Evolutionary conservation across 257 asterid genomes (phyloP).

Genomic region (Ilex aquifolium): DNA sequence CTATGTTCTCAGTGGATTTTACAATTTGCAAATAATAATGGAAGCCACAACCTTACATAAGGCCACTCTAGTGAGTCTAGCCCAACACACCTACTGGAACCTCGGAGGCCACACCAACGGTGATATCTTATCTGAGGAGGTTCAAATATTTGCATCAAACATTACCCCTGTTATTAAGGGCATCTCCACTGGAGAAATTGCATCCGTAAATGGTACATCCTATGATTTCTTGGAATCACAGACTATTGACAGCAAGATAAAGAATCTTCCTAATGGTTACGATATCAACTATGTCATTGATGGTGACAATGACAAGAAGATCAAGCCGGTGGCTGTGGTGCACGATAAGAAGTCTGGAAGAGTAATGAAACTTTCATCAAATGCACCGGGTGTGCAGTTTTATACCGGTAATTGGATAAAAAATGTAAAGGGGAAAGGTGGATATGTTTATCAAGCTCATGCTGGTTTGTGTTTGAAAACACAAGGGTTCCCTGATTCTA

Average conservation of each 20-base stretch:
- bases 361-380: slow-evolving; percentile 2
- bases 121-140: slow-evolving; percentile 13
- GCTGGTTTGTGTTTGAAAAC: slow-evolving; percentile 11
- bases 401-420: not conserved
- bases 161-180: slow-evolving; percentile 5
- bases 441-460: slow-evolving; percentile 6
- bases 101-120: slow-evolving; percentile 25
- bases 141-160: slow-evolving; percentile 19
- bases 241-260: slow-evolving; percentile 9
- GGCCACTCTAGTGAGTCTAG: slow-evolving; percentile 27
- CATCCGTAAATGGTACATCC: slow-evolving; percentile 10
- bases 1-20: slow-evolving; percentile 1
- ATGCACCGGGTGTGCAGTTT: slow-evolving; percentile 10
- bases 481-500: slow-evolving; percentile 14
- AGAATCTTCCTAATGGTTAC: slow-evolving; percentile 12
- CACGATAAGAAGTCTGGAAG: slow-evolving; percentile 18
- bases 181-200: slow-evolving; percentile 16
- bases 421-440: slow-evolving; percentile 10
- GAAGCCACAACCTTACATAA: slow-evolving; percentile 20
- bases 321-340: slow-evolving; percentile 8
- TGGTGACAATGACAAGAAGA: not conserved
- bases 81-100: slow-evolving; percentile 24
- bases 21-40: slow-evolving; percentile 13
- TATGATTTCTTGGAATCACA: slow-evolving; percentile 18
- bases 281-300: slow-evolving; percentile 20